Conservation (phyloP, 257 asterid species). For the Solanum sejunctum region DNA sequence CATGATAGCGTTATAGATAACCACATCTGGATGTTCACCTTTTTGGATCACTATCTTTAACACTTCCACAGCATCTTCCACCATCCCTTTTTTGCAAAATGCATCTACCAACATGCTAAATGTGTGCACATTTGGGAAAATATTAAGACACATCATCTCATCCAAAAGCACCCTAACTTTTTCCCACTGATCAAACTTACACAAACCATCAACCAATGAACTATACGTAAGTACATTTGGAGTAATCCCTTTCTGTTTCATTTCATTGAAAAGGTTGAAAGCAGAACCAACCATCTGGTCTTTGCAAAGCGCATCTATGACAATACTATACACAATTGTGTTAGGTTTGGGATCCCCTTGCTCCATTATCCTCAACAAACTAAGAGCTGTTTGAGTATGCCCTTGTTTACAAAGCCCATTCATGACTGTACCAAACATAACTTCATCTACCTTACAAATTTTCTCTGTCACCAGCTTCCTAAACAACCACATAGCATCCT, state of each 20-base stretch:
- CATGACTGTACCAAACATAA: not conserved
- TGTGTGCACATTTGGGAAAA: not conserved
- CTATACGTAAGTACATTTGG: conserved; percentile 7
- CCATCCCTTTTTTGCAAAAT: conserved; percentile 1
- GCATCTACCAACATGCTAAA: not conserved
- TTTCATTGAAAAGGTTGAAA: conserved; percentile 5
- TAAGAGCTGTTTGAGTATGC: conserved; percentile 9
- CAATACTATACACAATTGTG: not conserved
- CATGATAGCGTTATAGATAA: conserved; percentile 8
- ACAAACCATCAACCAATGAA: conserved; percentile 12
- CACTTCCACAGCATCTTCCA: conserved; percentile 9
- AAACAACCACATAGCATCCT: conserved; percentile 14
- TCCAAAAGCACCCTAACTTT: not conserved
- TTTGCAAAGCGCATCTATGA: conserved; percentile 13
- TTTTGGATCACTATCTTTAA: conserved; percentile 1
- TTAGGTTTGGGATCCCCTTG: conserved; percentile 3
- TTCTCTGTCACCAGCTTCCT: conserved; percentile 12
- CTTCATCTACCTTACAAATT: not conserved
- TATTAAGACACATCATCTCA: not conserved
- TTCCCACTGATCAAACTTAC: conserved; percentile 6
- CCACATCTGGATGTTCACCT: not conserved
- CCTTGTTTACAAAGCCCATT: conserved; percentile 26
- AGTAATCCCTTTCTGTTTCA: conserved; percentile 3
- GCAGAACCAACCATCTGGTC: conserved; percentile 13
- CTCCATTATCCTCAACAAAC: conserved; percentile 8